Base-by-base conservation (phyloP, 2,329 filamentous ascomycete genomes). In the Chrysoporthe deuterocubensis region DNA sequence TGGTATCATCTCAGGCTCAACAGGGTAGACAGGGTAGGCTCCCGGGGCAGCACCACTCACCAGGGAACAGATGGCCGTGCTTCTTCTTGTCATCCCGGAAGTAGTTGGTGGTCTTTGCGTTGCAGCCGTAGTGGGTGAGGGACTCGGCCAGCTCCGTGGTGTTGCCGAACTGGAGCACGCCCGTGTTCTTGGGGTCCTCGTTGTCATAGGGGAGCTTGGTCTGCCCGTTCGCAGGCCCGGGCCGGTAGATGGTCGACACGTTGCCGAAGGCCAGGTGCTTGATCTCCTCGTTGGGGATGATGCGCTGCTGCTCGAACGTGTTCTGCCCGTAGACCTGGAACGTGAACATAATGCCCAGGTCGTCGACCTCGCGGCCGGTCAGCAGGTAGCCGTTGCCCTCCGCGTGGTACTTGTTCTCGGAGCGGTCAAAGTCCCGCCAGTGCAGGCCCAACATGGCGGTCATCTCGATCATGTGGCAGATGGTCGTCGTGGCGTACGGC, bases 341-440 rank as follows among this genome's bases (percentile, higher is more conserved):
- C 0, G 79, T 81, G 64, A 88, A 87, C 74, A 85, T 82, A 57
- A 87, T 77, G 7, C 86, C 86, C 0, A 87, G 78, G 4, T 87
- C 85, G 37, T 75, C 74, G 3, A 83, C 73, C 34, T 81, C 76
- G 57, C 79, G 78, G 6, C 85, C 84, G 1, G 82, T 78, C 2
- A 87, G 76, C 69, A 85, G 78, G 73, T 82, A 86, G 3, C 85
- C 85, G 70, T 87, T 87, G 32, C 85, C 85, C 65, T 87, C 84
- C 4, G 81, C 85, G n/a, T 82, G 82, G 62, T 87, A 84, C 21
- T 81, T 81, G 71, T 87, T 83, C 14, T 76, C 76, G 9, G 76
- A 81, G 44, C 84, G 79, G 71, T 87, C 83, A 71, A 88, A 88
- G 65, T 85, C 83, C 70, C 84, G 85, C 86, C 86, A 89, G 74